Evolutionary conservation across 352 stramenopile genomes (phyloP).

Genomic region (Phytophthora vignae): DNA sequence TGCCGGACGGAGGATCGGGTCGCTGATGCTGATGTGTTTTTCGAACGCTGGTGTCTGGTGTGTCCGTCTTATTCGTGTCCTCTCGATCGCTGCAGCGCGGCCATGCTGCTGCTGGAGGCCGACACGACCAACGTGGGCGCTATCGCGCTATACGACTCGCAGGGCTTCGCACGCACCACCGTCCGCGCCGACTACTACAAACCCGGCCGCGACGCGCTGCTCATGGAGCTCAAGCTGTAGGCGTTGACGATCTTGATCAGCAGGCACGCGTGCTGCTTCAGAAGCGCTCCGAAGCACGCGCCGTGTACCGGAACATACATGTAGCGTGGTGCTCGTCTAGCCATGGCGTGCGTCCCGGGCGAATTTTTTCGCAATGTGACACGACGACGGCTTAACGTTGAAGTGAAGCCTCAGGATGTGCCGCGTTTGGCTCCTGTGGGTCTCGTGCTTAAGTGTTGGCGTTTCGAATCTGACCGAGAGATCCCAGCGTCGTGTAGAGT

Average conservation of each 20-base stretch:
- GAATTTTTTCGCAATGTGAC: background rate
- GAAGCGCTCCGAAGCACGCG: background rate
- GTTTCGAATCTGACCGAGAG: too few species aligned
- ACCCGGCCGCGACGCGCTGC: conserved; percentile 45
- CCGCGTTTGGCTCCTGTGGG: too few species aligned
- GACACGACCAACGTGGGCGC: conserved; percentile 44
- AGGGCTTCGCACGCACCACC: conserved; percentile 38
- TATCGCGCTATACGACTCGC: conserved; percentile 51
- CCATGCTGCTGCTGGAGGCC: conserved; percentile 37
- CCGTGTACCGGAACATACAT: too few species aligned
- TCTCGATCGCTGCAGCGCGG: conserved; percentile 21
- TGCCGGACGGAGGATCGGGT: too few species aligned
- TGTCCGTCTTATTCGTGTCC: too few species aligned
- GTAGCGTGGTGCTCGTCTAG: background rate
- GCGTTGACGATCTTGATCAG: background rate
- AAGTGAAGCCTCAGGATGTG: too few species aligned
- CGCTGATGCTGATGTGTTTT: too few species aligned
- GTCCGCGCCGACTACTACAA: conserved; percentile 55
- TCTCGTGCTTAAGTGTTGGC: too few species aligned
- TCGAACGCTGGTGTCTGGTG: background rate
- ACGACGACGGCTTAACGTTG: too few species aligned
- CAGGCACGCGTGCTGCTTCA: background rate
- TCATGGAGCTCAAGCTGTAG: conserved; percentile 45
- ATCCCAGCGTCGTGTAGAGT: too few species aligned
- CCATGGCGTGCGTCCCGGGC: background rate